A percentile compares a stretch with the other conserved stretches of the same genome.
Conservation (phyloP, 202 grass and related monocot genomes). For the Zoysia matrella region DNA sequence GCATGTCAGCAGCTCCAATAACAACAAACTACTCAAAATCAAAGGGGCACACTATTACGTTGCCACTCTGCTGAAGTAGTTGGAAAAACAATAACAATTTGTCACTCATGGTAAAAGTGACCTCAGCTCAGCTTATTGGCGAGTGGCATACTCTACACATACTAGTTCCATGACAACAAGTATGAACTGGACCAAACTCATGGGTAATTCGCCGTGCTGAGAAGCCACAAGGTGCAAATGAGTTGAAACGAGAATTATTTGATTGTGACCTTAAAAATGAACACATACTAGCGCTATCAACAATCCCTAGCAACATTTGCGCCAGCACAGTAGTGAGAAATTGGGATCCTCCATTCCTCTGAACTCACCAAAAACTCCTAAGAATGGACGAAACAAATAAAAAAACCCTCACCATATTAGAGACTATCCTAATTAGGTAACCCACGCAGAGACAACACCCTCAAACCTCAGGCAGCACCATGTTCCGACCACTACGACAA, state of each 20-base stretch:
- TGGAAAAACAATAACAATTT: background rate
- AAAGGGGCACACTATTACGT: background rate
- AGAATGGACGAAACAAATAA: background rate
- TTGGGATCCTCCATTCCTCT: background rate
- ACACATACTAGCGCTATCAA: too few species aligned
- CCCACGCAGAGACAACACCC: too few species aligned
- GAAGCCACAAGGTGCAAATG: background rate
- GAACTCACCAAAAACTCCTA: background rate
- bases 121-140: conserved; percentile 3
- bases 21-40: background rate
- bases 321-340: background rate
- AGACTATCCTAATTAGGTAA: background rate
- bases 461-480: background rate
- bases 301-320: background rate
- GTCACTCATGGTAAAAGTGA: conserved; percentile 15
- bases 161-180: background rate
- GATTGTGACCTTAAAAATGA: background rate
- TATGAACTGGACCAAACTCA: background rate
- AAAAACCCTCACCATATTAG: background rate
- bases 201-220: background rate
- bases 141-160: background rate
- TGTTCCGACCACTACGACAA: background rate
- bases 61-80: conserved; percentile 4
- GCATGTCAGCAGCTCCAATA: conserved; percentile 12
- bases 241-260: background rate